Percentiles rank a stretch among this genome's conserved stretches.
These are phyloP conservation scores for Rusavskia elegans DNA, from an alignment of 495 filamentous ascomycete genomes.

Conservation along the genomic window DNA sequence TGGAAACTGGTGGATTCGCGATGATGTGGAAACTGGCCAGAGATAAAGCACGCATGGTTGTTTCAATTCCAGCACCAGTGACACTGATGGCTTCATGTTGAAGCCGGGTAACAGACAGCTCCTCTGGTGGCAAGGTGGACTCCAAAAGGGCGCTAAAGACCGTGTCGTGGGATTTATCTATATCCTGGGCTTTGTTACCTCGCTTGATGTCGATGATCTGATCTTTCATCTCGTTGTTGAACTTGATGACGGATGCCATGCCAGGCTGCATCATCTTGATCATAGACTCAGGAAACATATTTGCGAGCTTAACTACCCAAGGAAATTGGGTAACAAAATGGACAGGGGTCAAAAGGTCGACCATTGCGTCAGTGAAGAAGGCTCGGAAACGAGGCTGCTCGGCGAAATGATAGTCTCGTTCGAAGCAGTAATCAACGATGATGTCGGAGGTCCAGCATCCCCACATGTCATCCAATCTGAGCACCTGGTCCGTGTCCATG, in stretches of 20 bases:
- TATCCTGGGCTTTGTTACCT: too few relatives aligned
- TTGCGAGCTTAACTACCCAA: neutral
- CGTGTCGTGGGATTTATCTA: too few relatives aligned
- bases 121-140: conserved; percentile 12
- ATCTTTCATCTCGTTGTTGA: too few relatives aligned
- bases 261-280: too few relatives aligned
- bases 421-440: conserved; percentile 6
- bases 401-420: conserved; percentile 2
- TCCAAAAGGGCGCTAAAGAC: conserved; percentile 15
- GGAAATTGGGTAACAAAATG: conserved; percentile 7
- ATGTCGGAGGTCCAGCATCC: conserved; percentile 3
- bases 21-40: too few relatives aligned
- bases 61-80: conserved; percentile 5
- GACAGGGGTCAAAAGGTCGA: neutral
- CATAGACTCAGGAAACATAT: too few relatives aligned
- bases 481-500: neutral
- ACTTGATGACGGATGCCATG: too few relatives aligned
- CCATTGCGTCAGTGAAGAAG: conserved; percentile 1
- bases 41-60: too few relatives aligned
- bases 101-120: conserved; percentile 13
- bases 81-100: conserved; percentile 19
- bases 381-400: neutral
- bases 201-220: too few relatives aligned
- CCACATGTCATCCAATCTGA: conserved; percentile 4
- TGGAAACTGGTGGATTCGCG: too few relatives aligned